Evolutionary conservation across 108 stramenopile genomes (phyloP).

Genomic region (Nannochloropsis salina): DNA sequence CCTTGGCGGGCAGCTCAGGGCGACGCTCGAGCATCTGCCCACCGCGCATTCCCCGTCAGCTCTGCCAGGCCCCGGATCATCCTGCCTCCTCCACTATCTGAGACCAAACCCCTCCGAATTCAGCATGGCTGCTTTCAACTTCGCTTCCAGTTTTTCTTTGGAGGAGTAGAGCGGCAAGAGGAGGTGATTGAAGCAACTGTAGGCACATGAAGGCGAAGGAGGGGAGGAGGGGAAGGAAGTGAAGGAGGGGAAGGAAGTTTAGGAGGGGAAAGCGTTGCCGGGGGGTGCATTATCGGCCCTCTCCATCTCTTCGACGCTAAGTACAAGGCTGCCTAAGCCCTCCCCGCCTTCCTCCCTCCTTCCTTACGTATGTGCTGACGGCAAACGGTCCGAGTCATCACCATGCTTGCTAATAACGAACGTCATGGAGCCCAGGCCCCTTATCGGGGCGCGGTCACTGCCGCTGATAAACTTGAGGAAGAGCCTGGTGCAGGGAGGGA

Average conservation of each 20-base stretch:
- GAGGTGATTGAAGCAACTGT: constrained; percentile 48
- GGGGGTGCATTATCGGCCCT: not conserved
- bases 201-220: not conserved
- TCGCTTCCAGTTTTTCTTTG: constrained; percentile 35
- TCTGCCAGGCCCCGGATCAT: no score
- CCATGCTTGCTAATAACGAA: constrained; percentile 39
- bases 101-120: constrained; percentile 49
- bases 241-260: no score
- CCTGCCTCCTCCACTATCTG: constrained; percentile 12
- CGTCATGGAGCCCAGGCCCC: constrained; percentile 33
- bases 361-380: constrained; percentile 44
- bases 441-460: constrained; percentile 45
- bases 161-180: constrained; percentile 43
- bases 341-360: not conserved
- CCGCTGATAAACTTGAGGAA: constrained; percentile 52
- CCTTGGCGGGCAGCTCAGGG: no score
- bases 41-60: no score
- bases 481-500: not conserved
- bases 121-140: constrained; percentile 39
- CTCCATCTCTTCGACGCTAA: not conserved
- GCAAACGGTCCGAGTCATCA: constrained; percentile 43
- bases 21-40: no score
- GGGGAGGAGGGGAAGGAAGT: not conserved
- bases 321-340: not conserved
- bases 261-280: not conserved